These are phyloP conservation scores for Silene vulgaris DNA, from an alignment of 179 eudicot species.

Conservation along the genomic window DNA sequence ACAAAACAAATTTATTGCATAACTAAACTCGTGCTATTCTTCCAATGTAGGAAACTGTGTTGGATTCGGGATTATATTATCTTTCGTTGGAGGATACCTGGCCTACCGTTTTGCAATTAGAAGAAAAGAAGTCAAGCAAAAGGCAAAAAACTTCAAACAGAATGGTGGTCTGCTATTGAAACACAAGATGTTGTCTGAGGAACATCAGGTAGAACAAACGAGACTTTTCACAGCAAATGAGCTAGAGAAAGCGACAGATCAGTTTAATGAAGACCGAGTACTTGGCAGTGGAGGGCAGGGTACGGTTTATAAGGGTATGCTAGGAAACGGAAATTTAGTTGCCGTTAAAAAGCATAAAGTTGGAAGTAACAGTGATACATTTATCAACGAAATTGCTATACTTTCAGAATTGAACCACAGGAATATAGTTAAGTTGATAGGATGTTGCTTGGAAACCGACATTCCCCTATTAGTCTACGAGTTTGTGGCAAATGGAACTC, in stretches of 20 bases:
- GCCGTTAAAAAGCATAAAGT: too few species aligned
- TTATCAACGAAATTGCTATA: neutral
- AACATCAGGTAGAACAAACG: constrained; percentile 29
- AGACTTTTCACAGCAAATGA: constrained; percentile 35
- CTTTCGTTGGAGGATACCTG: constrained; percentile 16
- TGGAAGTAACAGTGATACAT: neutral
- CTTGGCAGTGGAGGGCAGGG: constrained; percentile 50
- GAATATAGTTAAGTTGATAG: neutral
- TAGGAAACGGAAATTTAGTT: too few species aligned
- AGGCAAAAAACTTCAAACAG: constrained; percentile 31
- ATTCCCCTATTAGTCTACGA: neutral
- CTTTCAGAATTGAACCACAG: neutral
- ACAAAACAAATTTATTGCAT: too few species aligned
- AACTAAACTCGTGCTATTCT: neutral
- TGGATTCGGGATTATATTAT: constrained; percentile 20
- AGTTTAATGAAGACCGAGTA: constrained; percentile 32
- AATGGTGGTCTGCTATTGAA: constrained; percentile 10
- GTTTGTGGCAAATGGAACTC: constrained; percentile 26
- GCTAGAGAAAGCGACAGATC: constrained; percentile 40
- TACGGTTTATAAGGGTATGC: constrained; percentile 15
- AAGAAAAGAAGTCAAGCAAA: constrained; percentile 23
- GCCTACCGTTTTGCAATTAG: constrained; percentile 15
- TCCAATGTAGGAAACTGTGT: constrained; percentile 20
- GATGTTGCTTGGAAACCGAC: neutral
- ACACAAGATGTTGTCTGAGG: constrained; percentile 27